These are phyloP conservation scores for Fusarium mangiferae DNA, from an alignment of 2,329 filamentous ascomycete species.

Conservation along the genomic window DNA sequence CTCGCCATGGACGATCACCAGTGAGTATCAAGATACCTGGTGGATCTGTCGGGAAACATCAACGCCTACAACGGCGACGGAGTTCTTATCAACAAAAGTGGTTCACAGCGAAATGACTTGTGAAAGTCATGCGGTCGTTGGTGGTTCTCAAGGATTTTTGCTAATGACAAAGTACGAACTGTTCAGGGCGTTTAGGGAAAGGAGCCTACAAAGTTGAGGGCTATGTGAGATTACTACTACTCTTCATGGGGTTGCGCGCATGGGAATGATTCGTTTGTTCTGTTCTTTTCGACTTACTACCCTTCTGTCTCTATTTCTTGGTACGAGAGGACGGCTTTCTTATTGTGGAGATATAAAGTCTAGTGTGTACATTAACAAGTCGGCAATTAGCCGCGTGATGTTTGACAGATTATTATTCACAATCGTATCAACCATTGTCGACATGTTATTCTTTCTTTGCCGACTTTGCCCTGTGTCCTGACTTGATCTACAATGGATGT, in stretches of 20 bases:
- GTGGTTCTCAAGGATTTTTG: constrained; percentile 37
- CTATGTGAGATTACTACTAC: constrained; percentile 38
- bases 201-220: constrained; percentile 42
- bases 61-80: constrained; percentile 1
- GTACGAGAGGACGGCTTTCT: constrained; percentile 20
- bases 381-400: constrained; percentile 1
- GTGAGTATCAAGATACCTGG: constrained; percentile 5
- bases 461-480: background rate
- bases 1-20: background rate
- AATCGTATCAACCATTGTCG: background rate
- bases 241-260: constrained; percentile 43
- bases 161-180: constrained; percentile 44
- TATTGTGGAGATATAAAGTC: constrained; percentile 14
- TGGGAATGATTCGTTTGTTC: constrained; percentile 32
- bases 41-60: constrained; percentile 1
- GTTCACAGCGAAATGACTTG: constrained; percentile 27
- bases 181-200: constrained; percentile 45
- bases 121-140: constrained; percentile 27
- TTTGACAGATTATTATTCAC: constrained; percentile 1
- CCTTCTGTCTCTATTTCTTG: constrained; percentile 31
- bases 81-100: constrained; percentile 22
- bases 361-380: constrained; percentile 32
- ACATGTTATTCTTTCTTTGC: background rate
- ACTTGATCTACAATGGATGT: background rate
- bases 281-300: constrained; percentile 23